Percentiles rank a stretch among this genome's conserved stretches.
phyloP scores from a whole-genome alignment of 2,329 filamentous ascomycete genomes.

The Colletotrichum sp. region DNA sequence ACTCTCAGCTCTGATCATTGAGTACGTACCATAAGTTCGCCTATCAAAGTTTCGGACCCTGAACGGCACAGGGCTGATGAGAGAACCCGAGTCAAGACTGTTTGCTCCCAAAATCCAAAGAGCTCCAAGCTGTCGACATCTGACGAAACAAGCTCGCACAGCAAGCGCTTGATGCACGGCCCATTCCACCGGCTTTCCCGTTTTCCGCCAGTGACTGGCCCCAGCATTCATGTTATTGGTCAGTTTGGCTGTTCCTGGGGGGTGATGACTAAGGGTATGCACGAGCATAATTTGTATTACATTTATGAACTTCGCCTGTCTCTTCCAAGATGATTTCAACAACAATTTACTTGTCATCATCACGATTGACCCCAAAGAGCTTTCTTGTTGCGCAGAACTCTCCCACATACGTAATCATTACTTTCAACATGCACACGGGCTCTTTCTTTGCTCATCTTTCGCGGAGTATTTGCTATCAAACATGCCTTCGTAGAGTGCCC shows the following conservation, averaged over 20 bases:
- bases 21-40: background rate
- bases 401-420: accelerated
- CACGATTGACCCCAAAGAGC: too few relatives aligned
- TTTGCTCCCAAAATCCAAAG: background rate
- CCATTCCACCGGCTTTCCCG: background rate
- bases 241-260: background rate
- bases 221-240: background rate
- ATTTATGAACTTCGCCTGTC: background rate
- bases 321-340: accelerated
- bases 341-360: background rate
- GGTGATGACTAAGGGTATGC: background rate
- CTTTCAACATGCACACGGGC: background rate
- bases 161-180: background rate
- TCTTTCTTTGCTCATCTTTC: background rate
- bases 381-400: too few relatives aligned
- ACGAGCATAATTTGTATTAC: background rate
- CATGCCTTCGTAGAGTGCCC: too few relatives aligned
- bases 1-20: background rate
- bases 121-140: background rate
- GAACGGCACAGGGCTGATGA: background rate
- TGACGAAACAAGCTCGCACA: slow-evolving; percentile 11
- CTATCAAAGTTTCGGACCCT: background rate
- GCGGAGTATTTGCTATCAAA: accelerated
- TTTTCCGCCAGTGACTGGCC: background rate
- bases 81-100: background rate